A percentile compares a stretch with the other conserved stretches of the same genome.
Conservation (phyloP, 495 filamentous ascomycete genomes). For the Penicillium dipodomyicola region DNA sequence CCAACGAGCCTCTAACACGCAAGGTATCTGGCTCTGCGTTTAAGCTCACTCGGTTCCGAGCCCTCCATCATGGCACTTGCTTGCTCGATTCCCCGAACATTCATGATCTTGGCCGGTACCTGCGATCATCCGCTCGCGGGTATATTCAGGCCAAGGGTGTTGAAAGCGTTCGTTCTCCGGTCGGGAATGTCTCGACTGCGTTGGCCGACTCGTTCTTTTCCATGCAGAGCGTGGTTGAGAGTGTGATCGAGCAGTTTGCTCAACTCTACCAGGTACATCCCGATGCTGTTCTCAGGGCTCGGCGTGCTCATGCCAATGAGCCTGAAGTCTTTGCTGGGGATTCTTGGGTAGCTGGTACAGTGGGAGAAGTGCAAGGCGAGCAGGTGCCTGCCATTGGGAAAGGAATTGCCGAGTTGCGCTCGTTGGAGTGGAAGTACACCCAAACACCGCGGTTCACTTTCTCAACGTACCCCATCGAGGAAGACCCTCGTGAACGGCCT, state of each 20-base stretch:
- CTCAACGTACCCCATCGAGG: conserved; percentile 52
- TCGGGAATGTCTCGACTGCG: conserved; percentile 68
- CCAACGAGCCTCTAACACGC: conserved; percentile 44
- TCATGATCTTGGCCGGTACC: conserved; percentile 57
- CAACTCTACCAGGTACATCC: conserved; percentile 29
- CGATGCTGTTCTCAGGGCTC: conserved; percentile 36
- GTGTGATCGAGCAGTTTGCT: conserved; percentile 38
- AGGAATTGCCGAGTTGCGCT: conserved; percentile 64
- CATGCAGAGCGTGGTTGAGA: conserved; percentile 35
- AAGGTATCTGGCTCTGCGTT: conserved; percentile 94
- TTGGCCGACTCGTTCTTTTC: conserved; percentile 41
- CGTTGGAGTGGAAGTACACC: conserved; percentile 71
- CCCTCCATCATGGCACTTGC: conserved; percentile 91
- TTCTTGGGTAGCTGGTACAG: conserved; percentile 42
- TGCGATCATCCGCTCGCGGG: conserved; percentile 69
- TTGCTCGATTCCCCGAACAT: conserved; percentile 71
- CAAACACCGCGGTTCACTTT: conserved; percentile 87
- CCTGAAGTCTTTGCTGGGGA: conserved; percentile 41
- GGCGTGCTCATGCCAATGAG: conserved; percentile 36
- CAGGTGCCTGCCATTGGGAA: conserved; percentile 51
- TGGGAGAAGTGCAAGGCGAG: conserved; percentile 47
- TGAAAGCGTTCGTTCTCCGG: conserved; percentile 84
- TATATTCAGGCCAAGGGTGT: conserved; percentile 82
- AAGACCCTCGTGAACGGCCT: conserved; percentile 54
- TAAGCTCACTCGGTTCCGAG: conserved; percentile 74